Base-by-base conservation (phyloP, 2,329 filamentous ascomycete genomes). In the Diaporthe sp. region DNA sequence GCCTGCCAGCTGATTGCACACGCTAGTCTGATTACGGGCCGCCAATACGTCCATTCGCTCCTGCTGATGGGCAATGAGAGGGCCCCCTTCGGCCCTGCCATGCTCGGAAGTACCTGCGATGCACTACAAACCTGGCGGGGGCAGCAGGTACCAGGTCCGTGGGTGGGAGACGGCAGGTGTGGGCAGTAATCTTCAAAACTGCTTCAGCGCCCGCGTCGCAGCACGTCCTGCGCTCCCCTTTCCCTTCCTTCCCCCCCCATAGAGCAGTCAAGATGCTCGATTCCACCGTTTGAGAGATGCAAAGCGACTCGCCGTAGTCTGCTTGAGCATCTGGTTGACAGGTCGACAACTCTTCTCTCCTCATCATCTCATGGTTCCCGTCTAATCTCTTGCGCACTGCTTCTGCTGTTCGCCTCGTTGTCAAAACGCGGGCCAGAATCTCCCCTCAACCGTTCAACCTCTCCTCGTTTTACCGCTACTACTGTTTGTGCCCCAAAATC, bases 251-350 rank as follows among this genome's bases (percentile, higher is more conserved):
- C 81, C 81, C 79, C 82, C 44, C 86, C 86, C 85, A 89, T 86
- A 86, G 84, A 86, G 83, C 83, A 83, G 84, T 82, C 85, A 85
- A 85, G 82, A 89, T 90, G 87, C 88, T 88, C 86, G 86, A 85
- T 82, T 86, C 80, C 81, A 83, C 83, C 84, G 84, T 89, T 82
- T 90, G 79, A 86, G 85, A 86, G 81, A 82, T 83, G 81, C 78
- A 84, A 85, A 86, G 85, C 88, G 87, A 87, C 87, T 88, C 83
- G 83, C 81, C 79, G 85, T 85, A 88, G 88, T 89, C 87, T 88
- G 88, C 88, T 88, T 84, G 81, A 80, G 78, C 80, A 78, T 80
- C 79, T 77, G 77, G 71, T 77, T 77, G 66, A 58, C 68, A 65
- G 47, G 56, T 65, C 68, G 58, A 77, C 73, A 81, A 84, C 78